Percentiles rank a stretch among this genome's conserved stretches.
Conservation (phyloP, 2,329 filamentous ascomycete species). For the Zalaria sp. region DNA sequence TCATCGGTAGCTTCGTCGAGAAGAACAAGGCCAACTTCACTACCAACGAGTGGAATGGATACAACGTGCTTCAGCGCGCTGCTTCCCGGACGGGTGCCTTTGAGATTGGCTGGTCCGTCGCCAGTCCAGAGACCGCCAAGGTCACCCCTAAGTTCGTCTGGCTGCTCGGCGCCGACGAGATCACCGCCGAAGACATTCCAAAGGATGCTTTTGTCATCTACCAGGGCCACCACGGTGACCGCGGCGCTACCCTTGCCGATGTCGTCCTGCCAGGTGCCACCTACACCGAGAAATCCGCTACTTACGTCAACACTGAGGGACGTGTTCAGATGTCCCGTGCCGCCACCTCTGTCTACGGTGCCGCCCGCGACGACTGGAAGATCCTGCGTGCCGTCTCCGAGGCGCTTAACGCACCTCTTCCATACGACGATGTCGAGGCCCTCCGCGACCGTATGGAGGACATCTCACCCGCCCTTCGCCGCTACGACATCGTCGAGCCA, state of each 20-base stretch:
- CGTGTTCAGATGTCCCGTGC: constrained; percentile 87
- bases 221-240: constrained; percentile 95
- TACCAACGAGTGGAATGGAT: constrained; percentile 89
- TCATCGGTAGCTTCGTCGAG: constrained; percentile 77
- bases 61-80: constrained; percentile 88
- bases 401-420: constrained; percentile 73
- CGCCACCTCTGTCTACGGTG: constrained; percentile 77
- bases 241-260: constrained; percentile 82
- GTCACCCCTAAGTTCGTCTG: constrained; percentile 90
- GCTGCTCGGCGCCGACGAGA: constrained; percentile 91
- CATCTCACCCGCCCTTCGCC: constrained; percentile 77
- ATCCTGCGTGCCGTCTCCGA: constrained; percentile 88
- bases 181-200: constrained; percentile 71
- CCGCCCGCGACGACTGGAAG: constrained; percentile 95
- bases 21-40: constrained; percentile 83
- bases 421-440: constrained; percentile 83
- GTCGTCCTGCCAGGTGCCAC: constrained; percentile 86
- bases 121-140: constrained; percentile 65
- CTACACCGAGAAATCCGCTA: constrained; percentile 93
- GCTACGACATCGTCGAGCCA: constrained; percentile 84
- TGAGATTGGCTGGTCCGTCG: constrained; percentile 86
- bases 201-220: constrained; percentile 95
- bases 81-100: constrained; percentile 88
- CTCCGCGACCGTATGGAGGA: constrained; percentile 89
- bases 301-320: constrained; percentile 96